phyloP scores from a whole-genome alignment of 441 rosid species.

The Aleurites moluccanus region DNA sequence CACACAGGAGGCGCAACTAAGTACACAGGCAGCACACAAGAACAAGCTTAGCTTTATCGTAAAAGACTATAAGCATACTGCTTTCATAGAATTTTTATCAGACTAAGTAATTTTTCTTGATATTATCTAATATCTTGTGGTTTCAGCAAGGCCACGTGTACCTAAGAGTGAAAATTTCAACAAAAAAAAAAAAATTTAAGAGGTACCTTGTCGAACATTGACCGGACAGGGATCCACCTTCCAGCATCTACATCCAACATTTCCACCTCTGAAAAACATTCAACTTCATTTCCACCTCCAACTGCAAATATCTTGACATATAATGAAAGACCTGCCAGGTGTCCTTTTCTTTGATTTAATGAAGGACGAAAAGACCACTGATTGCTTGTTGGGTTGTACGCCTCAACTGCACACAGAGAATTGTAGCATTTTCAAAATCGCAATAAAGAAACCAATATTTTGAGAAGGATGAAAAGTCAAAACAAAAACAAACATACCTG shows the following conservation, averaged over 20 bases:
- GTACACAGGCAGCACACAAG: background rate
- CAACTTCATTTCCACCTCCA: slow-evolving; percentile 65
- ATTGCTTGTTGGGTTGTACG: slow-evolving; percentile 52
- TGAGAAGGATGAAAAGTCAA: slow-evolving; percentile 9
- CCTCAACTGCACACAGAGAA: slow-evolving; percentile 51
- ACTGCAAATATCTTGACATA: slow-evolving; percentile 61
- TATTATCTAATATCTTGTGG: background rate
- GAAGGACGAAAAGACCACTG: slow-evolving; percentile 62
- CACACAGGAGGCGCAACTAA: background rate
- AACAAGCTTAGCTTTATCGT: background rate
- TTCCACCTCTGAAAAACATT: slow-evolving; percentile 70
- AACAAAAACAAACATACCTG: slow-evolving; percentile 37
- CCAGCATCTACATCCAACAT: slow-evolving; percentile 78
- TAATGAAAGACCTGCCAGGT: slow-evolving; percentile 60
- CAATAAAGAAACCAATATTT: background rate
- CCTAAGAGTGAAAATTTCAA: background rate
- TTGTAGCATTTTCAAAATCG: slow-evolving; percentile 4
- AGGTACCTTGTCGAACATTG: slow-evolving; percentile 66
- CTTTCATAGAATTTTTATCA: background rate
- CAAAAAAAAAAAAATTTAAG: background rate
- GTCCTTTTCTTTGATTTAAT: slow-evolving; percentile 48
- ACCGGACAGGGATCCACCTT: slow-evolving; percentile 58
- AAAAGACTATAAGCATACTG: background rate
- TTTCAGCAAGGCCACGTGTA: background rate
- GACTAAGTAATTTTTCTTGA: background rate